These are phyloP conservation scores for Nepenthes alata DNA, from an alignment of 179 eudicot genomes.

Conservation along the genomic window DNA sequence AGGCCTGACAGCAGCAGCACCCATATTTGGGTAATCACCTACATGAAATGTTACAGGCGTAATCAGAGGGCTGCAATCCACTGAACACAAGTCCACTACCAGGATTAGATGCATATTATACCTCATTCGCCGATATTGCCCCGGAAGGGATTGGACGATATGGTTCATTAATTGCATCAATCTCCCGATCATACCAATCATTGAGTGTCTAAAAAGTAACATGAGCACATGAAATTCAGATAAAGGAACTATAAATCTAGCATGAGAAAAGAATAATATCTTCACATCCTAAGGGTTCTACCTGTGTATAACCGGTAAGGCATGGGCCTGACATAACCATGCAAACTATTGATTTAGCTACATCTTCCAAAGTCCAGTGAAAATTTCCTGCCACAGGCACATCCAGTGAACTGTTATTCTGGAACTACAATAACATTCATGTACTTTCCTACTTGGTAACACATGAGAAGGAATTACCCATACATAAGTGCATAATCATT, in stretches of 20 bases:
- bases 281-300: slow-evolving; percentile 12
- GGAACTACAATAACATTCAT: neutral
- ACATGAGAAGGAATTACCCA: no score
- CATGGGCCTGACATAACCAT: slow-evolving; percentile 96
- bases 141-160: slow-evolving; percentile 98
- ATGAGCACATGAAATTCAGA: slow-evolving; percentile 10
- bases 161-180: slow-evolving; percentile 97
- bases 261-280: slow-evolving; percentile 8
- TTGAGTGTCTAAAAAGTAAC: slow-evolving; percentile 54
- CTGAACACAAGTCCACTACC: neutral
- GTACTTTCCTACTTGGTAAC: no score
- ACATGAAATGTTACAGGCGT: slow-evolving; percentile 11
- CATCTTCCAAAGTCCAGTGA: slow-evolving; percentile 85
- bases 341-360: slow-evolving; percentile 80
- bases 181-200: slow-evolving; percentile 98
- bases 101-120: slow-evolving; percentile 11
- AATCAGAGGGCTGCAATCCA: neutral
- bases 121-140: slow-evolving; percentile 82
- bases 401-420: neutral
- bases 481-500: no score
- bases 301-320: slow-evolving; percentile 95
- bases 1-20: slow-evolving; percentile 80
- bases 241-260: slow-evolving; percentile 1
- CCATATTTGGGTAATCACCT: slow-evolving; percentile 97
- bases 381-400: slow-evolving; percentile 49